Evolutionary conservation across 148 eudicot genomes (phyloP).

Genomic region (Heliosperma pusillum): DNA sequence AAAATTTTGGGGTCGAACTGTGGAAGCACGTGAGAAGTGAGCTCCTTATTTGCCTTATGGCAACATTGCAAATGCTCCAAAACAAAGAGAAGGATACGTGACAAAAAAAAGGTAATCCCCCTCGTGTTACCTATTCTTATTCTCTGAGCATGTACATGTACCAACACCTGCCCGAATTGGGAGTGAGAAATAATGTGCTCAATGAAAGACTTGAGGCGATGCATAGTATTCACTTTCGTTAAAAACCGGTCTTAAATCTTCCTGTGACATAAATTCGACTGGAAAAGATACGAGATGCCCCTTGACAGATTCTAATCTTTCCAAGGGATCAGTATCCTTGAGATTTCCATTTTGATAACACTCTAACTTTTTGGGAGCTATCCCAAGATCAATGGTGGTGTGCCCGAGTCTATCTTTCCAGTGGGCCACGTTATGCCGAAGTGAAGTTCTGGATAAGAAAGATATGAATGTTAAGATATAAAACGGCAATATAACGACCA

Average conservation of each 20-base stretch:
- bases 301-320: slow-evolving; percentile 66
- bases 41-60: background rate
- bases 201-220: slow-evolving; percentile 92
- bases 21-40: background rate
- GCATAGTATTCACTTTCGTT: slow-evolving; percentile 97
- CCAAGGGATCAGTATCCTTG: slow-evolving; percentile 69
- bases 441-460: slow-evolving; percentile 51
- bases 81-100: slow-evolving; percentile 18
- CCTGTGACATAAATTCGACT: slow-evolving; percentile 85
- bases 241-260: slow-evolving; percentile 93
- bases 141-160: slow-evolving; percentile 9
- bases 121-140: background rate
- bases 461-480: background rate
- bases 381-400: slow-evolving; percentile 88
- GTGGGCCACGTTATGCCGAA: slow-evolving; percentile 71
- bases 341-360: slow-evolving; percentile 73
- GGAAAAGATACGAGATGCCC: slow-evolving; percentile 98
- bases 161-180: background rate
- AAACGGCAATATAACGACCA: background rate
- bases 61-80: background rate
- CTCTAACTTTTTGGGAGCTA: slow-evolving; percentile 82
- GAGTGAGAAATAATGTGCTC: slow-evolving; percentile 9
- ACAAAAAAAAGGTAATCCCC: slow-evolving; percentile 12
- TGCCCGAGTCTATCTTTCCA: slow-evolving; percentile 94
- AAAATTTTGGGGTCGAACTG: background rate